Base-by-base conservation (phyloP, 2,329 filamentous ascomycete species). In the Neonectria hederae region DNA sequence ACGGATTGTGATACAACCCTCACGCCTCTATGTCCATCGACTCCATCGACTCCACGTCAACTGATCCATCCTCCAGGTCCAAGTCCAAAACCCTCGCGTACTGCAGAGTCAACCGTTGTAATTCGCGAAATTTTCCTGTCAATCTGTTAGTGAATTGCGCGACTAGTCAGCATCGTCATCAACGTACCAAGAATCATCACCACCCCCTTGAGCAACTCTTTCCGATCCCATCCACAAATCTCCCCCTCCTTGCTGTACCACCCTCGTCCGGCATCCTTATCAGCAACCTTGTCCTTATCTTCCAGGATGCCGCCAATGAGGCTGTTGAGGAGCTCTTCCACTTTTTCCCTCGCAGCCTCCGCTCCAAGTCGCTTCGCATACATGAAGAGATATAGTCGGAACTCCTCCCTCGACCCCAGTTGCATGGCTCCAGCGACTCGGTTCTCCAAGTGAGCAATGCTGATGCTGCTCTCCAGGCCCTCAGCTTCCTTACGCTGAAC, bases 301-400 rank as follows among this genome's bases (percentile, higher is more conserved):
- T 85, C 85, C 75, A 85, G 84, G 71, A 85, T 87, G 54, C 92
- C 91, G 8, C 94, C 94, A 53, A 97, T 83, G 45, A 99, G 82
- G 49, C 89, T 91, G 70, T 93, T 91, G 28, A 98, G 83, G 10
- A 99, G 83, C 81, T 99, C 97, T 76, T 98, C 95, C 2, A 97
- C 94, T 81, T 99, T 99, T 61, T 88, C 86, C 70, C 91, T 89
- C 55, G 95, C 82, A 0, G 94, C 94, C 78, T 99, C 97, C 0
- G 94, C 93, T 1, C 96, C 96, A 6, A 99, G 87, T 0, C 96
- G 90, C 81, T 97, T 98, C 4, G 94, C 95, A 75, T 99, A 99
- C 94, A 98, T 98, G 74, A 94, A 91, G n/a, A 99, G 83, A 75
- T 98, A 98, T 1, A 97, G 84, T 62, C 93, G 89, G 81, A 98